A percentile compares a stretch with the other conserved stretches of the same genome.
Conservation (phyloP, 1,284 basidiomycete genomes). For the Entoloma clypeatum region DNA sequence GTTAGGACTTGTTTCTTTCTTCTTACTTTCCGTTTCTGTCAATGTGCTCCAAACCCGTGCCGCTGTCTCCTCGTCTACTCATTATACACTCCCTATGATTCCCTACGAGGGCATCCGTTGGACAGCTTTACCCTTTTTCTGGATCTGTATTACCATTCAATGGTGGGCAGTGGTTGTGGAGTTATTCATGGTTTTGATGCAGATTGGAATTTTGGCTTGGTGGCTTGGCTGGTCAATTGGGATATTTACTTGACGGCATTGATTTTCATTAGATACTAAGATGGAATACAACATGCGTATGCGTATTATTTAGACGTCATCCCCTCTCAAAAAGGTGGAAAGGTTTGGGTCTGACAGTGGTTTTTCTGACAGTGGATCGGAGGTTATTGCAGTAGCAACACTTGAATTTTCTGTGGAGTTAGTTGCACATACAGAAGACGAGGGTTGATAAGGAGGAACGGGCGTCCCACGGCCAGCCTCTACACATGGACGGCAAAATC, state of each 20-base stretch:
- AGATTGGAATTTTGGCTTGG: constrained; percentile 58
- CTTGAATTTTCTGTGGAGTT: background rate
- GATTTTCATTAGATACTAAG: constrained; percentile 1
- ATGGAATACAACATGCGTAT: background rate
- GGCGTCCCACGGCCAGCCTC: constrained; percentile 37
- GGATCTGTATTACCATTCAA: constrained; percentile 53
- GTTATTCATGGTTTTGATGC: constrained; percentile 47
- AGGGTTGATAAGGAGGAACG: constrained; percentile 14
- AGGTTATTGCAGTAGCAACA: background rate
- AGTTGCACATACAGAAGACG: constrained; percentile 10
- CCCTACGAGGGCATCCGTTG: constrained; percentile 56
- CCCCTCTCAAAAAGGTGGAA: too few species aligned
- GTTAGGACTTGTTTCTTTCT: constrained; percentile 54
- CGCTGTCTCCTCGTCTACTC: constrained; percentile 45
- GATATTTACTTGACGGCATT: constrained; percentile 17
- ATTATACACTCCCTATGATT: constrained; percentile 54
- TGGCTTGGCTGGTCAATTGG: constrained; percentile 67
- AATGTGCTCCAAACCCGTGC: constrained; percentile 51
- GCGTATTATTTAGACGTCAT: background rate
- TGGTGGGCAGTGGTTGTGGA: constrained; percentile 60
- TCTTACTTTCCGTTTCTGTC: constrained; percentile 40
- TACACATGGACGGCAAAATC: constrained; percentile 60
- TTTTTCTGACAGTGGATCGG: constrained; percentile 6
- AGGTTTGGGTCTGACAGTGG: constrained; percentile 4
- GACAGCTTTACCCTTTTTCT: constrained; percentile 57